A percentile compares a stretch with the other conserved stretches of the same genome.
phyloP scores from a whole-genome alignment of 148 eudicot species.

The Spergularia marina region DNA sequence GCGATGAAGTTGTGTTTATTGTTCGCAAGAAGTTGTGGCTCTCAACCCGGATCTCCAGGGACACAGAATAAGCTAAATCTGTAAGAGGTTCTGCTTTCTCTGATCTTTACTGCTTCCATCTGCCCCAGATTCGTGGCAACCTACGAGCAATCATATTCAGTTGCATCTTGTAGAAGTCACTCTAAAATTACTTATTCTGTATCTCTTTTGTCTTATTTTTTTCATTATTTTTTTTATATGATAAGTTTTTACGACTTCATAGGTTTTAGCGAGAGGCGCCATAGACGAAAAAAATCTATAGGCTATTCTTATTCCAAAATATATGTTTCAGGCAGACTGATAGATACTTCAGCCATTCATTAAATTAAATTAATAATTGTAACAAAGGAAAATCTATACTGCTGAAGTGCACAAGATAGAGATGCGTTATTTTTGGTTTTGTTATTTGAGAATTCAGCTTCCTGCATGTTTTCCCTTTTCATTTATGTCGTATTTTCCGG shows the following conservation, averaged over 20 bases:
- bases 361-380: conserved; percentile 34
- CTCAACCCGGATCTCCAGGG: conserved; percentile 59
- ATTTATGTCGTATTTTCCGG: background rate
- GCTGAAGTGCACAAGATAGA: conserved; percentile 23
- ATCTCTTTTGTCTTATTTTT: conserved; percentile 20
- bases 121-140: conserved; percentile 25
- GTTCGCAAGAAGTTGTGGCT: conserved; percentile 88
- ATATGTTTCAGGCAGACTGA: conserved; percentile 23
- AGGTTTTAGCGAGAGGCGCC: conserved; percentile 30
- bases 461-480: background rate
- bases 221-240: conserved; percentile 15
- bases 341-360: conserved; percentile 33
- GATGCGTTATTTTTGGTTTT: conserved; percentile 16
- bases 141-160: conserved; percentile 4
- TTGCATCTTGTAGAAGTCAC: conserved; percentile 22
- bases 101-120: background rate
- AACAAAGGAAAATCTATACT: conserved; percentile 19
- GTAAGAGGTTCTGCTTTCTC: background rate
- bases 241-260: conserved; percentile 22
- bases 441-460: conserved; percentile 10
- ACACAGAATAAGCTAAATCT: conserved; percentile 41
- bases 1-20: conserved; percentile 64
- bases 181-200: conserved; percentile 10
- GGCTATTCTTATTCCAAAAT: conserved; percentile 28
- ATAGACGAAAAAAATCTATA: conserved; percentile 32